Base-by-base conservation (phyloP, 2,329 filamentous ascomycete species). In the Ophiostoma sp. region DNA sequence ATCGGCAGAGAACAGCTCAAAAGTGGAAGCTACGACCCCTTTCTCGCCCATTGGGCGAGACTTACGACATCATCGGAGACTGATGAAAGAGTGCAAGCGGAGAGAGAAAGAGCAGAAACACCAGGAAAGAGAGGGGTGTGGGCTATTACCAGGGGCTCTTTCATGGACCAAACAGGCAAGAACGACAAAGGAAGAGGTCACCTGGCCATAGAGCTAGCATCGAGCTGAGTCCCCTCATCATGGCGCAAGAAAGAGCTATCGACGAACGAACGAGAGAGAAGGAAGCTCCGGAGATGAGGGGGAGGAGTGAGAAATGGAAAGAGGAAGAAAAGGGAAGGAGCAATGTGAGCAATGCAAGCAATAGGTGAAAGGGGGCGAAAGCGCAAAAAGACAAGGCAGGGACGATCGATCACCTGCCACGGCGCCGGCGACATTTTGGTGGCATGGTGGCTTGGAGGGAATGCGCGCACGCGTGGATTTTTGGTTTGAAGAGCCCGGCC, bases 391-490 rank as follows among this genome's bases (percentile, higher is more conserved):
- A 12, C 12, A 69, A 59, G 68, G 68, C 33, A 70, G 55, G 69
- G 28, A 48, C 69, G 57, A 71, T 64, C 57, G 42, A 64, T 71
- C 57, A 71, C 69, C 69, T 64, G 69, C 50, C 69, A 57, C 31
- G 69, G 52, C 36, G 50, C 69, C 69, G 52, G 69, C 69, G 52
- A 48, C 50, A 59, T 45, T 70, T 45, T 70, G 17, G 59, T 39
- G 48, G 52, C 33, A 36, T 36, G 55, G 55, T 59, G 55, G 22
- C 15, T 22, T 25, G 50, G 15, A 15, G 11, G 42, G 50, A 28
- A 59, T 57, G 50, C 33, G 52, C 33, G 33, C 52, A 22, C 12
- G 12, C 11, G 48, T 59, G n/a, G 52, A 15, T 17, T 25, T 45
- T 36, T 36, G 33, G 33, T 36, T 36, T 8, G 33, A 36, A 36